Evolutionary conservation across 176 grass and related monocot genomes (phyloP).

Genomic region (Oryza nivara): DNA sequence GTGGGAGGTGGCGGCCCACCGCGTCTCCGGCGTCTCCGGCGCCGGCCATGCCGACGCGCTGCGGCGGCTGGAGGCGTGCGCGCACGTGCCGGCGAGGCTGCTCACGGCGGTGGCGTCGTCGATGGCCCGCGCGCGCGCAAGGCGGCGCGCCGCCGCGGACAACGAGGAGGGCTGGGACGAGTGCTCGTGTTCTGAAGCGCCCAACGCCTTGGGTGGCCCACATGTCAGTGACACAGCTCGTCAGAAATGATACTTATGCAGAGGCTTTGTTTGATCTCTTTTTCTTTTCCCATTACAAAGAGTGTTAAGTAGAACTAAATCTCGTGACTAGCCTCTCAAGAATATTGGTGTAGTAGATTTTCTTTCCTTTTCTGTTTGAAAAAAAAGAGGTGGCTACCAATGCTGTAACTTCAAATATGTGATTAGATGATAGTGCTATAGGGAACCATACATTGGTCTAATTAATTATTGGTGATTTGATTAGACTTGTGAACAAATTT

Average conservation of each 20-base stretch:
- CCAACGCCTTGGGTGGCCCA: neutral
- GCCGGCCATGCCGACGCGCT: neutral
- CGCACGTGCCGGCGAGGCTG: slow-evolving; percentile 45
- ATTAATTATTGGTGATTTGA: neutral
- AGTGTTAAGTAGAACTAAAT: neutral
- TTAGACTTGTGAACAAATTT: slow-evolving; percentile 3
- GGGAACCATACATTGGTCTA: neutral
- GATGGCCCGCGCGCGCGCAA: slow-evolving; percentile 41
- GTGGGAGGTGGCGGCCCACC: slow-evolving; percentile 17
- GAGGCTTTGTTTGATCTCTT: neutral
- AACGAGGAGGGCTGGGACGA: slow-evolving; percentile 67
- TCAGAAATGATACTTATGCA: neutral
- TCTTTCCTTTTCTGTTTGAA: neutral
- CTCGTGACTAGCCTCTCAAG: slow-evolving; percentile 13
- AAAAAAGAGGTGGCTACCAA: neutral
- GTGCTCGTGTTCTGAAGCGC: slow-evolving; percentile 31
- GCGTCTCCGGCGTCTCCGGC: neutral
- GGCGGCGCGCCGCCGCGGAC: slow-evolving; percentile 25
- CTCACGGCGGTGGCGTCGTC: slow-evolving; percentile 31
- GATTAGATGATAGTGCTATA: neutral
- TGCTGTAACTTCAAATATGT: neutral
- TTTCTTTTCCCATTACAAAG: neutral
- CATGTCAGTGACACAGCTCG: neutral
- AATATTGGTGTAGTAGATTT: neutral
- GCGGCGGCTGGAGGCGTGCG: slow-evolving; percentile 51